A percentile compares a stretch with the other conserved stretches of the same genome.
phyloP scores from a whole-genome alignment of 176 grass and related monocot genomes.

The Carex scoparia region DNA sequence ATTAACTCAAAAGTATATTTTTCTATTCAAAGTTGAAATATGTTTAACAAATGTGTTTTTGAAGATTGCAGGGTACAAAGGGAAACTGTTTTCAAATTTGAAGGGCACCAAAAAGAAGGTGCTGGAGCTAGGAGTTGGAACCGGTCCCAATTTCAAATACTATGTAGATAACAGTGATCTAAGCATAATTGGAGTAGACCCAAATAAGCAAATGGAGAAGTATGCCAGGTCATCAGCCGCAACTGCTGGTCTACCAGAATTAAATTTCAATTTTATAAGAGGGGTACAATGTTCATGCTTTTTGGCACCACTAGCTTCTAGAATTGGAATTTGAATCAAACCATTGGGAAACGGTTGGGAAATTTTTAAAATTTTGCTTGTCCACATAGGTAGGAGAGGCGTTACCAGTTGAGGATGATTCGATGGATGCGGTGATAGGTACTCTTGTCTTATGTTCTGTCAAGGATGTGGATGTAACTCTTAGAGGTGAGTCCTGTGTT shows the following conservation, averaged over 20 bases:
- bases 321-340: neutral
- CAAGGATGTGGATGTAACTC: conserved; percentile 36
- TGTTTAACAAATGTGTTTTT: neutral
- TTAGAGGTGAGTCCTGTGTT: conserved; percentile 41
- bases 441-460: conserved; percentile 84
- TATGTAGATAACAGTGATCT: conserved; percentile 37
- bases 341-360: neutral
- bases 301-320: neutral
- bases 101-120: conserved; percentile 32
- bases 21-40: neutral
- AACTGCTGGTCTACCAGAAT: conserved; percentile 43
- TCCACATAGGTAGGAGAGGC: conserved; percentile 66
- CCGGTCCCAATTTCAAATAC: conserved; percentile 81
- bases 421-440: conserved; percentile 75
- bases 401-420: conserved; percentile 61
- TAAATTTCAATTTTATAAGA: conserved; percentile 59
- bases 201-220: conserved; percentile 81
- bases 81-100: conserved; percentile 61
- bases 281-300: conserved; percentile 40
- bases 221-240: conserved; percentile 57
- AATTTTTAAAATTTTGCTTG: neutral
- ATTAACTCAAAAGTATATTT: too few relatives aligned
- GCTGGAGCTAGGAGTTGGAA: conserved; percentile 73
- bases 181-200: conserved; percentile 61
- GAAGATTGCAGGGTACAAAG: conserved; percentile 69